Conservation (phyloP, 2,329 filamentous ascomycete genomes). For the Geosmithia morbida region DNA sequence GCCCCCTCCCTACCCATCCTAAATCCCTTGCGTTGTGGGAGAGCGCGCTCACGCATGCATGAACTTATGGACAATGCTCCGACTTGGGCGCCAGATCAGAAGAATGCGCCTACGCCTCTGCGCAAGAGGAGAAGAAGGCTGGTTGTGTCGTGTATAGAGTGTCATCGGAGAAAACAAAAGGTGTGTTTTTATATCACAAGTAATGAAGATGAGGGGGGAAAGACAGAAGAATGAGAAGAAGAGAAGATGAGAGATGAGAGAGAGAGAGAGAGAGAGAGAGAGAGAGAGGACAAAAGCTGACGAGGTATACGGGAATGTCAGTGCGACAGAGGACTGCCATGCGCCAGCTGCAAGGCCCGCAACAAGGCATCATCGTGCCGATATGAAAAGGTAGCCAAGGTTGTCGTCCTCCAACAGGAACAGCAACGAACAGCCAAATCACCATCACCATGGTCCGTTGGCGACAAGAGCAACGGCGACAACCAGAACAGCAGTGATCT, state of each 20-base stretch:
- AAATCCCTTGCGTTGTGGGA: too few species aligned
- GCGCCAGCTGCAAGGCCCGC: slow-evolving; percentile 42
- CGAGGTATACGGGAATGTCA: slow-evolving; percentile 10
- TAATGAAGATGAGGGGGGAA: neutral
- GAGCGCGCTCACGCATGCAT: too few species aligned
- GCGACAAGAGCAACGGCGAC: neutral
- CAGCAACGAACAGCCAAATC: neutral
- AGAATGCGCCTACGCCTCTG: neutral
- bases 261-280: too few species aligned
- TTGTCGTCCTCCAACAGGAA: neutral
- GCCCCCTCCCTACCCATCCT: too few species aligned
- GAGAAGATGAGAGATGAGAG: neutral
- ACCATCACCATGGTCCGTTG: neutral
- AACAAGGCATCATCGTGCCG: slow-evolving; percentile 40
- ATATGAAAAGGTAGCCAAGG: slow-evolving; percentile 29
- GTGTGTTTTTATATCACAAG: slow-evolving; percentile 11
- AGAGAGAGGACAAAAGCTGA: neutral
- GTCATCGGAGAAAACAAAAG: slow-evolving; percentile 50
- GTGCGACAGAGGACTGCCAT: slow-evolving; percentile 46
- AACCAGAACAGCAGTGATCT: slow-evolving; percentile 7
- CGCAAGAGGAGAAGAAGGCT: slow-evolving; percentile 37
- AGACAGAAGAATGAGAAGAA: neutral
- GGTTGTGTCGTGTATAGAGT: slow-evolving; percentile 50
- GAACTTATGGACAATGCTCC: too few species aligned
- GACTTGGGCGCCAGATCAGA: too few species aligned